These are phyloP conservation scores for Xylariaceae sp. DNA, from an alignment of 2,329 filamentous ascomycete species.

Conservation along the genomic window DNA sequence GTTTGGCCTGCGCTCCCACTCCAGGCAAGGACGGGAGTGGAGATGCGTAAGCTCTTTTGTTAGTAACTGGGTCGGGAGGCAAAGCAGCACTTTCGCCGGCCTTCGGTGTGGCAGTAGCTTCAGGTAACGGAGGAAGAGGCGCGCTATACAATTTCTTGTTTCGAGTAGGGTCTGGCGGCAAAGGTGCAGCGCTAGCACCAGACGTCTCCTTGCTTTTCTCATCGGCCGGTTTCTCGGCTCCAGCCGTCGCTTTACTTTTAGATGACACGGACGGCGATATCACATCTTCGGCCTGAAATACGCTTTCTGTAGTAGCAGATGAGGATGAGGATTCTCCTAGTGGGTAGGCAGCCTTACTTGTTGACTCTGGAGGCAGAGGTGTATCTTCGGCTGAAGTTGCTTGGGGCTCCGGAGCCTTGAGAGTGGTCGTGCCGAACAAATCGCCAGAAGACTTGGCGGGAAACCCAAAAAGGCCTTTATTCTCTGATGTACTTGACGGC, in stretches of 20 bases:
- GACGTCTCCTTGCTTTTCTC: slow-evolving; percentile 11
- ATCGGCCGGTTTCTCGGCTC: too few species aligned
- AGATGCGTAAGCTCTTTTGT: slow-evolving; percentile 32
- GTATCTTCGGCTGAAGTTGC: slow-evolving; percentile 33
- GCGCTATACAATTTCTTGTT: slow-evolving; percentile 31
- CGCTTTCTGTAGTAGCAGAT: slow-evolving; percentile 41
- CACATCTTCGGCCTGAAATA: slow-evolving; percentile 24
- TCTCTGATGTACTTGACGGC: slow-evolving; percentile 33
- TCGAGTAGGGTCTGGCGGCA: slow-evolving; percentile 37
- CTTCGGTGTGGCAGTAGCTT: slow-evolving; percentile 22
- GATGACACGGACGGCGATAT: slow-evolving; percentile 37
- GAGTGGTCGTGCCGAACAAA: slow-evolving; percentile 18
- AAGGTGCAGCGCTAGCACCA: slow-evolving; percentile 36
- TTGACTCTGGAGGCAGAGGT: slow-evolving; percentile 55
- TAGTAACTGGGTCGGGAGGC: slow-evolving; percentile 37
- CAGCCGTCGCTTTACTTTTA: slow-evolving; percentile 11
- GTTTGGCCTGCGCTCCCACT: slow-evolving; percentile 19
- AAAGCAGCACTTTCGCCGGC: slow-evolving; percentile 36
- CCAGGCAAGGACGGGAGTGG: slow-evolving; percentile 38
- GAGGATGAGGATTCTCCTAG: slow-evolving; percentile 53
- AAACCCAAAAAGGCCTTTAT: slow-evolving; percentile 36
- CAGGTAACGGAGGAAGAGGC: slow-evolving; percentile 35
- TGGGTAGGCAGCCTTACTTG: slow-evolving; percentile 50
- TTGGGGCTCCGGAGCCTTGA: slow-evolving; percentile 36
- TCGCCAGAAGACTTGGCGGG: slow-evolving; percentile 23